A percentile compares a stretch with the other conserved stretches of the same genome.
Evolutionary conservation across 805 yeast species (phyloP).

Genomic region (Lipomyces kockii): DNA sequence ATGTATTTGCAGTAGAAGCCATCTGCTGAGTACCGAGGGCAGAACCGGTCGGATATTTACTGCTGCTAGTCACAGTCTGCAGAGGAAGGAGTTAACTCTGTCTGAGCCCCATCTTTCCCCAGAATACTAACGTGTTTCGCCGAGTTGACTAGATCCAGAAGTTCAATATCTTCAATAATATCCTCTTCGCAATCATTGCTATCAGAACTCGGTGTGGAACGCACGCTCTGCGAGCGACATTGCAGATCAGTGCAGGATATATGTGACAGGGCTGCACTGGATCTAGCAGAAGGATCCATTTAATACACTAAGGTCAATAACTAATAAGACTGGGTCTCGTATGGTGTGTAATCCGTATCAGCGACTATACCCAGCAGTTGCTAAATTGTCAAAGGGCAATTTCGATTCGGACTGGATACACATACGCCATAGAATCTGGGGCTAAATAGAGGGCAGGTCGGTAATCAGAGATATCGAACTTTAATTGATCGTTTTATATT

Average conservation of each 20-base stretch:
- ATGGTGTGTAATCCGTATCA: no score
- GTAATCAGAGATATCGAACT: no score
- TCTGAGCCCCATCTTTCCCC: background rate
- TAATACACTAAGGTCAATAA: background rate
- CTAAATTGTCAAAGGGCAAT: no score
- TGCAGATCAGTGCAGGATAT: background rate
- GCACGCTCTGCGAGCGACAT: background rate
- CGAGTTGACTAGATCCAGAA: background rate
- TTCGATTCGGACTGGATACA: no score
- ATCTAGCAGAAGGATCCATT: background rate
- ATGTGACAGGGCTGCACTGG: background rate
- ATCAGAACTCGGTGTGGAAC: background rate
- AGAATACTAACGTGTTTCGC: background rate
- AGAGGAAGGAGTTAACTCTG: background rate
- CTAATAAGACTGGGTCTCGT: background rate
- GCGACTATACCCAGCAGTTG: no score
- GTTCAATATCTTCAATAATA: constrained; percentile 2
- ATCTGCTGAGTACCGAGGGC: background rate
- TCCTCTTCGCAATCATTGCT: background rate
- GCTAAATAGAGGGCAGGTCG: no score
- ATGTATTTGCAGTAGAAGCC: background rate
- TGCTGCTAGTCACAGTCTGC: background rate
- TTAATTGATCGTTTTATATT: no score
- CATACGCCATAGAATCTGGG: no score
- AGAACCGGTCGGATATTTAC: background rate